phyloP scores from a whole-genome alignment of 2,329 filamentous ascomycete genomes.

The Lasiodiplodia theobromae region DNA sequence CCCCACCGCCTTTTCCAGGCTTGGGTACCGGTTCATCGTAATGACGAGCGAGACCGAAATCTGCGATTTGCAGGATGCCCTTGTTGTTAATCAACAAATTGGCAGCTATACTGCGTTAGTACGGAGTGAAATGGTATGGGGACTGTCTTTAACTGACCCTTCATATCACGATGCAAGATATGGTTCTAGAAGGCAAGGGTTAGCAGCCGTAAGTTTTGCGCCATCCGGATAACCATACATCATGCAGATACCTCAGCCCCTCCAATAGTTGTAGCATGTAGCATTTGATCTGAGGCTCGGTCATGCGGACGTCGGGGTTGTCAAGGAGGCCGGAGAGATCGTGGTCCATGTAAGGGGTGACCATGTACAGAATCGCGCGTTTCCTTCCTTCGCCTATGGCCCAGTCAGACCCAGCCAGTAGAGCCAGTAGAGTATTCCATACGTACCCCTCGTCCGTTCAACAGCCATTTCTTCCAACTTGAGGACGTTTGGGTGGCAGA shows the following conservation, averaged over 20 bases:
- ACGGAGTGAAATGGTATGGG: slow-evolving; percentile 23
- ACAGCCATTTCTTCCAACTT: slow-evolving; percentile 95
- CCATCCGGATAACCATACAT: slow-evolving; percentile 49
- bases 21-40: slow-evolving; percentile 86
- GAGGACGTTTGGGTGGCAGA: slow-evolving; percentile 90
- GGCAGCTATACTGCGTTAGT: slow-evolving; percentile 63
- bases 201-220: slow-evolving; percentile 34
- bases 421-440: slow-evolving; percentile 38
- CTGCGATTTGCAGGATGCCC: slow-evolving; percentile 92
- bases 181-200: slow-evolving; percentile 47
- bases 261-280: slow-evolving; percentile 94
- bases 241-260: slow-evolving; percentile 88
- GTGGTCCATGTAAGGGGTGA: slow-evolving; percentile 98
- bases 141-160: slow-evolving; percentile 53
- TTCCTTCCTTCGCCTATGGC: slow-evolving; percentile 60
- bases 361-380: slow-evolving; percentile 94
- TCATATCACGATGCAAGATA: slow-evolving; percentile 98
- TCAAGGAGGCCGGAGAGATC: slow-evolving; percentile 96
- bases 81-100: slow-evolving; percentile 96
- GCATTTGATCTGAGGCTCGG: slow-evolving; percentile 93
- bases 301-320: slow-evolving; percentile 88
- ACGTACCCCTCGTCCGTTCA: slow-evolving; percentile 70
- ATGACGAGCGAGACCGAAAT: slow-evolving; percentile 92
- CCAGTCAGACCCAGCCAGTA: slow-evolving; percentile 65
- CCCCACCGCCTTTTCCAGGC: slow-evolving; percentile 79